These are phyloP conservation scores for Hawksworthiomyces lignivorus DNA, from an alignment of 2,329 filamentous ascomycete species.

Conservation along the genomic window DNA sequence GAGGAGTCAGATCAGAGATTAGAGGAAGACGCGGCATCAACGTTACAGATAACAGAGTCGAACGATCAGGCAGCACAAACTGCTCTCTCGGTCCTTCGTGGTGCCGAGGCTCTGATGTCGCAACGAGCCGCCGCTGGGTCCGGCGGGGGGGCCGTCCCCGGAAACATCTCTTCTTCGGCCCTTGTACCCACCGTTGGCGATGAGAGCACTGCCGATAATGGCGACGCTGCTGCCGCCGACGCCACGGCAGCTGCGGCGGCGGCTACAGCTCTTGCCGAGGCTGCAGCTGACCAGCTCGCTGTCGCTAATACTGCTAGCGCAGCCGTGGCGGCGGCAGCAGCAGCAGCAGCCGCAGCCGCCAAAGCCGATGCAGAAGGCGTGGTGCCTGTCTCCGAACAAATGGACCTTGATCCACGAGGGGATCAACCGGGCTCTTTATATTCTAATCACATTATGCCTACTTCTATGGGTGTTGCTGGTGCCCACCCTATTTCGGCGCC, in stretches of 20 bases:
- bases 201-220: constrained; percentile 31
- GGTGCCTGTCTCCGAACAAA: neutral
- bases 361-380: too few species aligned
- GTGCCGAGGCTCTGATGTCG: constrained; percentile 12
- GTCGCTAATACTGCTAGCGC: neutral
- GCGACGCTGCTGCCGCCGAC: constrained; percentile 19
- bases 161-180: too few species aligned
- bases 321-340: neutral
- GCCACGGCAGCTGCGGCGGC: constrained; percentile 5
- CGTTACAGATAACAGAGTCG: too few species aligned
- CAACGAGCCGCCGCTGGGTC: constrained; percentile 25
- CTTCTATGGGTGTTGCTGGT: neutral
- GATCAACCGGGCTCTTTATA: neutral
- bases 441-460: neutral
- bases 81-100: constrained; percentile 28
- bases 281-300: constrained; percentile 21
- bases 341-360: neutral
- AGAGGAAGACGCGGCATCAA: too few species aligned
- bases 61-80: constrained; percentile 46
- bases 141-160: constrained; percentile 34
- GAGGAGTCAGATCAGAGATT: too few species aligned
- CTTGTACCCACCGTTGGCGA: too few species aligned
- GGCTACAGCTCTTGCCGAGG: constrained; percentile 23
- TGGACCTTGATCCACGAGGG: constrained; percentile 2
- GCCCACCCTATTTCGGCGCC: neutral